Base-by-base conservation (phyloP, 495 filamentous ascomycete genomes). In the Neurospora hispaniola region DNA sequence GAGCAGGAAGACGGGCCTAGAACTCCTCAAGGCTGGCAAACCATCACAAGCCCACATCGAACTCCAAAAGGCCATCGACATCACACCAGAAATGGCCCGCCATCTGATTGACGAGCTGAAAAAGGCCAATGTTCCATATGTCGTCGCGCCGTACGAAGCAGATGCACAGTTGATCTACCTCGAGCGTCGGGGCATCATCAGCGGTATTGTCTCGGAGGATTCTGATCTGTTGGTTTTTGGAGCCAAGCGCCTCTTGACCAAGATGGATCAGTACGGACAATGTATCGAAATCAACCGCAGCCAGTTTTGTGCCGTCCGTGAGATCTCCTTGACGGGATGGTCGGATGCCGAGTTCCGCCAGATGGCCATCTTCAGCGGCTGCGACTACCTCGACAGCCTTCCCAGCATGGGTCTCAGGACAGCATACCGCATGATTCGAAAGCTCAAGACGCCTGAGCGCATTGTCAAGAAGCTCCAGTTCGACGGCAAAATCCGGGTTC, bases 321-420 rank as follows among this genome's bases (percentile, higher is more conserved):
- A 97, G 73, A 88, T 98, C 48, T 96, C 90, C 70, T 81, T 99
- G 20, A 90, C 93, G 14, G 95, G 94, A 16, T 99, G 96, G 95
- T 91, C 92, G 4, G 93, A 98, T 80, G 85, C 84, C 8, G 92
- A 98, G 72, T 99, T 99, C 76, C 87, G 96, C 69, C 90, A 86
- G 27, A 99, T 99, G 96, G 94, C 94, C 70, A 98, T 99, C 71
- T 79, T 99, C 27, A 97, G 94, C 79, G 96, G 96, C n/a, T 99
- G 96, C 80, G 96, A 99, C 79, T 99, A 99, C 81, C 86, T 98
- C 69, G 85, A 90, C 7, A 91, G 89, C 75, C 92, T 98, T 73
- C 88, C 87, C 48, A 91, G 90, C 68, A 88, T 99, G 86, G 96
- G 96, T 4, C 80, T 99, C 68, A 97, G 97, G 81, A 98, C 94